phyloP scores from a whole-genome alignment of 192 early-diverging fungal genomes.

The Gryganskiella cystojenkinii region DNA sequence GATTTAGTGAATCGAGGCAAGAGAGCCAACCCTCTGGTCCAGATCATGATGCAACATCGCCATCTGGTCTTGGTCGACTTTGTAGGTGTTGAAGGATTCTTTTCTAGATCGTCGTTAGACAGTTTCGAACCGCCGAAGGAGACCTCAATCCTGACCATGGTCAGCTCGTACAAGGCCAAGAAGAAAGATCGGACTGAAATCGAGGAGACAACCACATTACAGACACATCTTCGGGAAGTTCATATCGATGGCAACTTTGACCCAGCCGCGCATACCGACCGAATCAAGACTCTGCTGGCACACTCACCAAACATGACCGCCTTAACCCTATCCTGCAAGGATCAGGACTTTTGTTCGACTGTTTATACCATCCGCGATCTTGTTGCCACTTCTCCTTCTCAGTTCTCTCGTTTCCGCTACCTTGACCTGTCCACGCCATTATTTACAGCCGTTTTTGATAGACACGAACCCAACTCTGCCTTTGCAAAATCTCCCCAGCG shows the following conservation, averaged over 20 bases:
- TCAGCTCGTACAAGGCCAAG: background rate
- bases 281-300: slow-evolving; percentile 7
- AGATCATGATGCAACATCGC: slow-evolving; percentile 19
- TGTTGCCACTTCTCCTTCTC: background rate
- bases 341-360: slow-evolving; percentile 5
- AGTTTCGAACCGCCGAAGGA: background rate
- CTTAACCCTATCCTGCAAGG: slow-evolving; percentile 11
- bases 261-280: background rate
- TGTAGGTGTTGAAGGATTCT: slow-evolving; percentile 10
- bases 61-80: slow-evolving; percentile 10
- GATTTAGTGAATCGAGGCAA: slow-evolving; percentile 14
- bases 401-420: background rate
- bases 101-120: slow-evolving; percentile 5
- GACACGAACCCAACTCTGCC: slow-evolving; percentile 5
- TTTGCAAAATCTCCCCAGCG: slow-evolving; percentile 7
- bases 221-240: slow-evolving; percentile 7
- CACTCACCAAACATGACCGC: slow-evolving; percentile 1
- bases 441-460: slow-evolving; percentile 5
- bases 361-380: slow-evolving; percentile 14
- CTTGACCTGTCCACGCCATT: slow-evolving; percentile 10
- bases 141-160: background rate
- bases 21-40: slow-evolving; percentile 3
- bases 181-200: too few species aligned
- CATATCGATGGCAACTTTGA: slow-evolving; percentile 24
- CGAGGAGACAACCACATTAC: background rate